Evolutionary conservation across 2,329 filamentous ascomycete genomes (phyloP).

Genomic region (Fusarium concolor): DNA sequence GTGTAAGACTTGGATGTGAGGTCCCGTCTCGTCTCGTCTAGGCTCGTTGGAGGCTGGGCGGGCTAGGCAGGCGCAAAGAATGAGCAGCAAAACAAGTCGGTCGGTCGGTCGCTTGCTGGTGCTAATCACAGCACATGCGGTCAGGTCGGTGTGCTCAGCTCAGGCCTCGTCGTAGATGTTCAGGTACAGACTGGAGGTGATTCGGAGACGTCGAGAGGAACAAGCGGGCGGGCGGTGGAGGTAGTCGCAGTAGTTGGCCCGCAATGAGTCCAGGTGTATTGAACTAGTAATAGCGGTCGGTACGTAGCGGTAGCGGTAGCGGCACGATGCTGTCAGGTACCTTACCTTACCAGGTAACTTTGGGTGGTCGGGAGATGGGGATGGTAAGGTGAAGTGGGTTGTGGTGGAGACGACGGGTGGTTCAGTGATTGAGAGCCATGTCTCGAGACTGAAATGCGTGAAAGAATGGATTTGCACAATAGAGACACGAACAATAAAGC

Average conservation of each 20-base stretch:
- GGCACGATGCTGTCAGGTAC: constrained; percentile 30
- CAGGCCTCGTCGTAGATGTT: constrained; percentile 34
- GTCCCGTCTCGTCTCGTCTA: constrained; percentile 18
- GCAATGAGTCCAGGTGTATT: constrained; percentile 33
- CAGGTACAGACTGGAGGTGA: constrained; percentile 28
- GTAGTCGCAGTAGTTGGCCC: constrained; percentile 35
- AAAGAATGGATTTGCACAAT: not conserved
- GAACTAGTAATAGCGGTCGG: constrained; percentile 34
- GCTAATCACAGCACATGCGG: constrained; percentile 28
- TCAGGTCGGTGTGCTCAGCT: constrained; percentile 36
- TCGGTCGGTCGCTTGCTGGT: constrained; percentile 30
- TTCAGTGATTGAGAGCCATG: constrained; percentile 41
- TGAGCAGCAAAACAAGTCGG: constrained; percentile 33
- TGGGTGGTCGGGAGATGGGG: constrained; percentile 20
- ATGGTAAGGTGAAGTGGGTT: constrained; percentile 27
- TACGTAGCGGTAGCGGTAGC: constrained; percentile 33
- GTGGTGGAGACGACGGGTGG: constrained; percentile 36
- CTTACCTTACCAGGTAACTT: constrained; percentile 20
- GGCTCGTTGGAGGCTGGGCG: constrained; percentile 23
- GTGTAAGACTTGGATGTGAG: constrained; percentile 25
- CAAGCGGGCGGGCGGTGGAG: constrained; percentile 44
- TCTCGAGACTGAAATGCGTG: constrained; percentile 8
- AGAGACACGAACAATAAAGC: not conserved
- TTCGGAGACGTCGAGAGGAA: constrained; percentile 43
- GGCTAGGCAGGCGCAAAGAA: constrained; percentile 17